These are phyloP conservation scores for Hymenoscyphus infarciens DNA, from an alignment of 2,329 filamentous ascomycete species.

Conservation along the genomic window DNA sequence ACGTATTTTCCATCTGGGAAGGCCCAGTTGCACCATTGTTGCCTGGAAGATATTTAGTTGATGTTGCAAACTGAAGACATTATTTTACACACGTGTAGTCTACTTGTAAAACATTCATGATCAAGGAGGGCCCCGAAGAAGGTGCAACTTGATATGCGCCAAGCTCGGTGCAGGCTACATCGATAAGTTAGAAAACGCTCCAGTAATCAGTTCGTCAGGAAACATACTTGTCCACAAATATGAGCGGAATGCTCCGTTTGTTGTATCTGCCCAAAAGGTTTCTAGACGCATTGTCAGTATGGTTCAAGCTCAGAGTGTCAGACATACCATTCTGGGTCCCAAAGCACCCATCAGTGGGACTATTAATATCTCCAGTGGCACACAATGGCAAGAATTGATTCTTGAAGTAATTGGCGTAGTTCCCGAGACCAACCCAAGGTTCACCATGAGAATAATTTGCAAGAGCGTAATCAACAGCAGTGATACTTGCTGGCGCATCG, in stretches of 20 bases:
- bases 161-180: conserved; percentile 42
- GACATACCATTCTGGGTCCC: conserved; percentile 32
- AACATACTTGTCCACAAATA: conserved; percentile 45
- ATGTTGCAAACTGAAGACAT: no score
- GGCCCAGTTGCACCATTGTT: conserved; percentile 52
- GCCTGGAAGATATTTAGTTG: conserved; percentile 7
- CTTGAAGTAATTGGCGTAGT: conserved; percentile 51
- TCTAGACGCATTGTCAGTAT: conserved; percentile 27
- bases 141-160: conserved; percentile 49
- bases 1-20: conserved; percentile 47
- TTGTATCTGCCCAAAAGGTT: conserved; percentile 43
- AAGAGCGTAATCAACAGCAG: conserved; percentile 43
- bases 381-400: conserved; percentile 43
- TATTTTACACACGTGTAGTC: conserved; percentile 52
- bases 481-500: conserved; percentile 42
- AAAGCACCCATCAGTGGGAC: conserved; percentile 41
- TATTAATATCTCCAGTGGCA: conserved; percentile 40
- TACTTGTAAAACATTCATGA: conserved; percentile 45
- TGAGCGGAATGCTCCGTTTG: conserved; percentile 41
- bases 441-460: conserved; percentile 47
- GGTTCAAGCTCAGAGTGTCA: background rate
- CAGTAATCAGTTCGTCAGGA: background rate
- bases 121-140: conserved; percentile 41
- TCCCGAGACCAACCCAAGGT: conserved; percentile 48
- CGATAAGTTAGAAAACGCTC: conserved; percentile 1